A percentile compares a stretch with the other conserved stretches of the same genome.
Evolutionary conservation across 2,329 filamentous ascomycete genomes (phyloP).

Genomic region (Ceratocystis albifundus): DNA sequence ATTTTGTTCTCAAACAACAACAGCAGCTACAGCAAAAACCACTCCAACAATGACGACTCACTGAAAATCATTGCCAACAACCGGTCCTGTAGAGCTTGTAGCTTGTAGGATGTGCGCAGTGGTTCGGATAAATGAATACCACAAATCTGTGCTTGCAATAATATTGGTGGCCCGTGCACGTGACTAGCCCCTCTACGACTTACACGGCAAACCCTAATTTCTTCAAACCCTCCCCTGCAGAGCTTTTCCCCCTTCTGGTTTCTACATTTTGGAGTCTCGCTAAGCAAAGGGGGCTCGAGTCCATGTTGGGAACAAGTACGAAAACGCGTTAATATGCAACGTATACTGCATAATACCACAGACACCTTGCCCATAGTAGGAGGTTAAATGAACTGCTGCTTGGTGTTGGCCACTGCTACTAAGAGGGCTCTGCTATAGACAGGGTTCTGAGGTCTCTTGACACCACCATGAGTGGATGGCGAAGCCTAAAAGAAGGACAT

Average conservation of each 20-base stretch:
- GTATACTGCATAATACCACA: neutral
- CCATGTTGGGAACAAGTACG: neutral
- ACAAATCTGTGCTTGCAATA: neutral
- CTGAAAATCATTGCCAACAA: too few relatives aligned
- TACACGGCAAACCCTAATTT: neutral
- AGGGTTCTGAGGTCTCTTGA: neutral
- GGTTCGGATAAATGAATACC: neutral
- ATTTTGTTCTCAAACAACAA: slow-evolving; percentile 7
- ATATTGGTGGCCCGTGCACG: neutral
- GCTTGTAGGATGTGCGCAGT: neutral
- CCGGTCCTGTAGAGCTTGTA: too few relatives aligned
- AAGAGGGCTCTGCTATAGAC: neutral
- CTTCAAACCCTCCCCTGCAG: neutral
- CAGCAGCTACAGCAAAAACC: neutral
- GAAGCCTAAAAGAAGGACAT: slow-evolving; percentile 12
- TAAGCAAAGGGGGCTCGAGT: slow-evolving; percentile 1
- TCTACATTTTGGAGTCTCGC: neutral
- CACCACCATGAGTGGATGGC: neutral
- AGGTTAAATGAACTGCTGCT: slow-evolving; percentile 1
- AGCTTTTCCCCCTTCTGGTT: too few relatives aligned
- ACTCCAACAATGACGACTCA: too few relatives aligned
- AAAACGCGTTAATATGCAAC: neutral
- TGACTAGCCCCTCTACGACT: neutral
- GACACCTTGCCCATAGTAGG: neutral
- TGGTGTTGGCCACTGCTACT: neutral